These are phyloP conservation scores for Schizosaccharomyces octosporus DNA, from an alignment of 805 yeast genomes.

Conservation along the genomic window DNA sequence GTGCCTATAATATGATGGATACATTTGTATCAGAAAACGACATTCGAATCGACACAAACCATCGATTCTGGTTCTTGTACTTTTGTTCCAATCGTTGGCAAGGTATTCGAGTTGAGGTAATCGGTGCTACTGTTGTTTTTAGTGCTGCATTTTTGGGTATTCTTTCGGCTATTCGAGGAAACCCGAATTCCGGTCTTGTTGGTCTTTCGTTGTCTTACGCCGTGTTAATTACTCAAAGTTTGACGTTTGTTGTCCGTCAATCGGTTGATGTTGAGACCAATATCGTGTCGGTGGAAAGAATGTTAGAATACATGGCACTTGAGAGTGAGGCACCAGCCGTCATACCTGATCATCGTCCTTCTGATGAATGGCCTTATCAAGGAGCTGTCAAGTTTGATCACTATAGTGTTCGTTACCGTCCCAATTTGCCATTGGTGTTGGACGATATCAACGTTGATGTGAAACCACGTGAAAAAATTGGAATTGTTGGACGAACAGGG, in stretches of 20 bases:
- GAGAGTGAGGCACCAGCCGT: conserved; percentile 64
- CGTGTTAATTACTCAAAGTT: conserved; percentile 69
- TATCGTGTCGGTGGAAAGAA: conserved; percentile 88
- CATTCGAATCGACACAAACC: conserved; percentile 47
- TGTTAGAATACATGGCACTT: conserved; percentile 62
- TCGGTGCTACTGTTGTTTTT: conserved; percentile 72
- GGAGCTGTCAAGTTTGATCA: conserved; percentile 45
- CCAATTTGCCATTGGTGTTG: conserved; percentile 56
- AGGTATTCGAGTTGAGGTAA: conserved; percentile 74
- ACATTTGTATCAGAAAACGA: conserved; percentile 35
- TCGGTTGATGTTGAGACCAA: conserved; percentile 95
- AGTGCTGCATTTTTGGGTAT: conserved; percentile 70
- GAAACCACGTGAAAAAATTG: conserved; percentile 59
- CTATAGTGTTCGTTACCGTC: conserved; percentile 68
- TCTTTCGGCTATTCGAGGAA: conserved; percentile 38
- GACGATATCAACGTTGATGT: conserved; percentile 40
- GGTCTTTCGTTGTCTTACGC: conserved; percentile 90
- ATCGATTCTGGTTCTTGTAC: conserved; percentile 81
- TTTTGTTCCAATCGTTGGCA: conserved; percentile 91
- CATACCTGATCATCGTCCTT: conserved; percentile 42
- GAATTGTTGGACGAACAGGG: conserved; percentile 92
- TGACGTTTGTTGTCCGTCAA: conserved; percentile 97
- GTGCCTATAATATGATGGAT: conserved; percentile 45
- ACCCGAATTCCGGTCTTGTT: conserved; percentile 66
- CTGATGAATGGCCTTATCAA: conserved; percentile 41